Base-by-base conservation (phyloP, 305 asterid species). In the Stenogyne calaminthoides region DNA sequence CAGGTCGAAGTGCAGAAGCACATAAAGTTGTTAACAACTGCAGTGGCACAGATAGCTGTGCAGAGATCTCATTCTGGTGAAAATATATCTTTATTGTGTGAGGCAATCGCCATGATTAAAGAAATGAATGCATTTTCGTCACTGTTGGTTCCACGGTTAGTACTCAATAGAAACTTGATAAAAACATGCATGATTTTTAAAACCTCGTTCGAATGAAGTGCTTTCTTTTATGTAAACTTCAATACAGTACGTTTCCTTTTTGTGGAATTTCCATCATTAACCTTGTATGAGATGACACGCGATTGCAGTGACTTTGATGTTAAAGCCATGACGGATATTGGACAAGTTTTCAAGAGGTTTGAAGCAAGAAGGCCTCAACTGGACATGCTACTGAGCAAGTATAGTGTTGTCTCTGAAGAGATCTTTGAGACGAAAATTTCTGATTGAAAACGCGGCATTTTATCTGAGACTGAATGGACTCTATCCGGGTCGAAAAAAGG, bases 71-170 rank as follows among this genome's bases (percentile, higher is more conserved):
- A 32, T 74, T 52, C 71, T 66, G 46, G 11, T 40, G 77, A 67
- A 15, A 71, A 46, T 76, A 47, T 61, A 34, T 16, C 2, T 20
- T 15, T 63, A 15, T 12, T 25, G 16, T 14, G 54, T 44, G 72
- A 73, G 49, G 74, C 59, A 37, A 55, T 42, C 40, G 25, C 4
- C 51, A 27, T 72, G 55, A 3, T 69, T 7, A 56, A 69, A 37
- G 82, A 81, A 16, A 7, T 81, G 69, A 68, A 57, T 66, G 18
- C 14, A 12, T 65, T 78, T 47, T 61, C 37, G 12, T 72, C 72
- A 15, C 16, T 69, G 44, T 64, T 78, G 7, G 69, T n/a, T 65
- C 15, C 10, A 51, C 78, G 83, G 85, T 83, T 49, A 18, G 81
- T n/a, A n/a, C n/a, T 63, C 52, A 8, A 25, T 39, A 2, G 19